Percentiles rank a stretch among this genome's conserved stretches.
These are phyloP conservation scores for Nakaseomyces kungkrabaensis DNA, from an alignment of 1,139 yeast genomes.

Conservation along the genomic window DNA sequence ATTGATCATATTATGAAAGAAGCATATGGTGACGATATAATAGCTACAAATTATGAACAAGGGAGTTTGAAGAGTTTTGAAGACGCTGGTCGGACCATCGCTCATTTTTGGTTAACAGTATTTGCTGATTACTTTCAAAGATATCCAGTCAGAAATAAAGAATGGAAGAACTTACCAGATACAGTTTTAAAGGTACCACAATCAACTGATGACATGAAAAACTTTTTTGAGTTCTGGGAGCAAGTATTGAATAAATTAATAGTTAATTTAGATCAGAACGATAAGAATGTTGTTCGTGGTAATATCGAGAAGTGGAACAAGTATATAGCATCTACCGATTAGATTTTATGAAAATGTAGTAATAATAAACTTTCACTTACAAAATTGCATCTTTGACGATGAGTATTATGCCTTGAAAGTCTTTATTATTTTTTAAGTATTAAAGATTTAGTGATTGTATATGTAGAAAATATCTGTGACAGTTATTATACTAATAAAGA, in stretches of 20 bases:
- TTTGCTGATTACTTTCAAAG: conserved; percentile 40
- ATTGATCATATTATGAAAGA: conserved; percentile 44
- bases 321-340: neutral
- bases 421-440: too few species aligned
- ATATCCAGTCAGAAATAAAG: conserved; percentile 15
- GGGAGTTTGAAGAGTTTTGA: conserved; percentile 30
- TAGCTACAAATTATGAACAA: conserved; percentile 40
- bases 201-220: conserved; percentile 25
- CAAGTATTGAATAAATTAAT: conserved; percentile 28
- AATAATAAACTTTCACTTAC: too few species aligned
- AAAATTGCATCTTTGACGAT: too few species aligned
- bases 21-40: conserved; percentile 51
- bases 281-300: neutral
- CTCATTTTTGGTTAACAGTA: conserved; percentile 48
- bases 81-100: conserved; percentile 37
- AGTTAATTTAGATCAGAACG: conserved; percentile 30
- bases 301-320: neutral
- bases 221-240: conserved; percentile 46
- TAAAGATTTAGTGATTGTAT: too few species aligned
- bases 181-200: conserved; percentile 29
- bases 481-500: too few species aligned
- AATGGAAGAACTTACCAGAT: conserved; percentile 24
- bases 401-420: too few species aligned
- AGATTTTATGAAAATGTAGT: too few species aligned
- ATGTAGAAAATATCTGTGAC: too few species aligned